These are phyloP conservation scores for Phytophthora agathidicida DNA, from an alignment of 352 stramenopile species.

Conservation along the genomic window DNA sequence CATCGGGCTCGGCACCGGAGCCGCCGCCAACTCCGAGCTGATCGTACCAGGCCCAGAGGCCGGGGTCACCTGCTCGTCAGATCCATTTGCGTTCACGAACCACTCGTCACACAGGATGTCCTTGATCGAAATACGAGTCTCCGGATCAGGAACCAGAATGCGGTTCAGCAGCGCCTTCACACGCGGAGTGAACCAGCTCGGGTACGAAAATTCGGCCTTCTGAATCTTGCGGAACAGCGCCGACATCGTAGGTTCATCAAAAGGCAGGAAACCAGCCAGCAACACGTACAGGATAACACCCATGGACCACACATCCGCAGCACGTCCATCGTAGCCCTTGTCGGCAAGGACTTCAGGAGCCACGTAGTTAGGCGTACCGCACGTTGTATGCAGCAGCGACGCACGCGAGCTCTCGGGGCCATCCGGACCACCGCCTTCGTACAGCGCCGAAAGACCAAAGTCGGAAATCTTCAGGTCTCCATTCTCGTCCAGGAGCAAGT, in stretches of 20 bases:
- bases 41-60: constrained; percentile 22
- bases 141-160: constrained; percentile 94
- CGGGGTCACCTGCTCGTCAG: constrained; percentile 32
- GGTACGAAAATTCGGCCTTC: constrained; percentile 95
- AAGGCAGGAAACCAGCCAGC: constrained; percentile 93
- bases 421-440: constrained; percentile 82
- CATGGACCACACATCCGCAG: constrained; percentile 97
- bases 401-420: constrained; percentile 86
- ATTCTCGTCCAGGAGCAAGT: constrained; percentile 96
- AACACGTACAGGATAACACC: constrained; percentile 99
- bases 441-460: constrained; percentile 97
- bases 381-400: constrained; percentile 95
- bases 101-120: constrained; percentile 93
- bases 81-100: constrained; percentile 73
- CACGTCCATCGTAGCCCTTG: constrained; percentile 94
- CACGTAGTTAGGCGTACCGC: constrained; percentile 98
- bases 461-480: constrained; percentile 99
- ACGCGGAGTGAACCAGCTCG: constrained; percentile 90
- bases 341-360: constrained; percentile 93
- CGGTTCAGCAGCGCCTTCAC: constrained; percentile 90
- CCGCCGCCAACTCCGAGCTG: constrained; percentile 16
- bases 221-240: constrained; percentile 98
- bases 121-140: constrained; percentile 81
- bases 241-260: constrained; percentile 95
- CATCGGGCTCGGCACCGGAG: constrained; percentile 20